Base-by-base conservation (phyloP, 1,284 basidiomycete genomes). In the Fomitiporia mediterranea region DNA sequence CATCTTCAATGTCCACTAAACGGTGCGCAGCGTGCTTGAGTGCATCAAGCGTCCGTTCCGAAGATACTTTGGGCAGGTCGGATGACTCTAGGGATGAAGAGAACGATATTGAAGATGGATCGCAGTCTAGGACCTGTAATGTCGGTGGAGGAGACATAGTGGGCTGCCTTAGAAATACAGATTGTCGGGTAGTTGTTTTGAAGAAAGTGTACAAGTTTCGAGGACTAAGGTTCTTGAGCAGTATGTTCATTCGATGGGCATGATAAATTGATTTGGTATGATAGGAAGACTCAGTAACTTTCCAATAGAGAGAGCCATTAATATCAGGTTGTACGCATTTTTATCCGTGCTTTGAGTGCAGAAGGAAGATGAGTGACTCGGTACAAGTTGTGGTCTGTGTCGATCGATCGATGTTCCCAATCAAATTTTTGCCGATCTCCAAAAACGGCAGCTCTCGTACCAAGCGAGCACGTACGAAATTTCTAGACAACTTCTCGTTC, bases 51-150 rank as follows among this genome's bases (percentile, higher is more conserved):
- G 84, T 80, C 53, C 74, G 70, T 37, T 68, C 63, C 23, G 72
- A 78, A 3, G 75, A 65, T 48, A 85, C 69, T 13, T 65, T 60
- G 1, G 81, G 80, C 13, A 66, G 59, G 39, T 73, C 74, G 54
- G 68, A 47, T 11, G 48, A 44, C 13, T 55, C 49, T 21, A 52
- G 64, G 13, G 70, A 63, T 4, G 64, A 38, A 43, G 67, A 62
- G 62, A 87, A 86, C 0, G 74, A 67, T 47, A 87, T 84, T 49
- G 78, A 70, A 0, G 74, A 59, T 15, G 80, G 74, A 66, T 84
- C 78, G 67, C 85, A 87, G 61, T 68, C 64, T 55, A 84, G 70
- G 34, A 84, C 70, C 57, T 68, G 69, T 4, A 43, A 25, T 13
- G 28, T 38, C 11, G 53, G 40, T 7, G 30, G 6, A 30, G 27